Conservation (phyloP, 1,284 basidiomycete genomes). For the Fomes fomentarius region DNA sequence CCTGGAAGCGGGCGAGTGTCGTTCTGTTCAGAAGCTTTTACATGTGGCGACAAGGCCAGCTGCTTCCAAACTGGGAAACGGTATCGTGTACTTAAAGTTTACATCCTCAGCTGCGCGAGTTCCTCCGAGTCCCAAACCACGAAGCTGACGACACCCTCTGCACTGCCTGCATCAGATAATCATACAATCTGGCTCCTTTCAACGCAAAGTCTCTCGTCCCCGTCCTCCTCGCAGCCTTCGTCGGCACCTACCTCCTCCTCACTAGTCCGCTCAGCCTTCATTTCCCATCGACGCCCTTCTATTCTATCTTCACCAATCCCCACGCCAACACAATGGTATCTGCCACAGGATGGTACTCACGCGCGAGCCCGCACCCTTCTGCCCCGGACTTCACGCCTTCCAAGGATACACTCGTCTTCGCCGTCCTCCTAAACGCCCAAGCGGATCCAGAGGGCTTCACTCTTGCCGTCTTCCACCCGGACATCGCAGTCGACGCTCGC, state of each 20-base stretch:
- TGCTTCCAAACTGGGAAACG: neutral
- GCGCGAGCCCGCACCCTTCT: constrained; percentile 36
- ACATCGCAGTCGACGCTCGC: constrained; percentile 43
- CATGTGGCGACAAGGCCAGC: too few relatives aligned
- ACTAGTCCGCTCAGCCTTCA: constrained; percentile 2
- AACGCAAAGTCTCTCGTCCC: constrained; percentile 14
- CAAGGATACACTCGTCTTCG: constrained; percentile 38
- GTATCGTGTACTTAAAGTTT: too few relatives aligned
- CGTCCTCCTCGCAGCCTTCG: constrained; percentile 14
- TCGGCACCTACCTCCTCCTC: constrained; percentile 20
- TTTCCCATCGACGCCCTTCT: neutral
- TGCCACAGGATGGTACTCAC: constrained; percentile 37
- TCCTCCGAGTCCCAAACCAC: neutral
- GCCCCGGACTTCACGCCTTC: constrained; percentile 39
- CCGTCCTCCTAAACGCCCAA: constrained; percentile 42
- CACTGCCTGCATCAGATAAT: neutral
- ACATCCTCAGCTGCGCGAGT: neutral
- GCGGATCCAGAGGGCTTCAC: constrained; percentile 46
- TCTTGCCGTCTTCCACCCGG: constrained; percentile 43
- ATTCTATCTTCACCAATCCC: neutral
- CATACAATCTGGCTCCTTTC: constrained; percentile 17
- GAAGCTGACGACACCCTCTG: neutral
- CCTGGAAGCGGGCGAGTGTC: too few relatives aligned
- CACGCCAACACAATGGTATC: constrained; percentile 1
- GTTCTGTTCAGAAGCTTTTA: too few relatives aligned